Base-by-base conservation (phyloP, 164 flowering plant genomes). In the Houttuynia cordata region DNA sequence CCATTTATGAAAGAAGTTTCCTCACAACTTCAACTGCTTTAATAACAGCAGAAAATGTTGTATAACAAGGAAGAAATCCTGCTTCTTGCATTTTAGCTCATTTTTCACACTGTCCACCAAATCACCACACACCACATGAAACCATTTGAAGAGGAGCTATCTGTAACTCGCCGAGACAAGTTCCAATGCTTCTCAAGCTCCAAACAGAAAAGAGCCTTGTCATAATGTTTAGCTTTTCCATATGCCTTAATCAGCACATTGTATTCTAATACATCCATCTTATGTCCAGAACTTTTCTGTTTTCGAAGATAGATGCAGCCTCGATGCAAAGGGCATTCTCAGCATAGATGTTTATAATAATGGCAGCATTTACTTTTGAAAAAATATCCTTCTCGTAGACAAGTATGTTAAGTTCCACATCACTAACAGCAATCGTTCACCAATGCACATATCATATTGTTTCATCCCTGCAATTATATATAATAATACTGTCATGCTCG, bases 201-300 rank as follows among this genome's bases (percentile, higher is more conserved):
- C 79, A 65, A 88, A 85, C 60, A 77, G 24, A 82, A 77, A 39
- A 82, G 69, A 17, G 98, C 96, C 75, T 80, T 80, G 62, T 91
- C 87, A 69, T 86, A 84, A 7, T 82, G 83, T 61, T 80, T 77
- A 57, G 84, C 86, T 64, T 62, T 85, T 45, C 98, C 92, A 73
- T 86, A 87, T 57, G 92, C 96, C 73, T 91, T 86, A 51, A 86
- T 71, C 98, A 91, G 83, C 24, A 87, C 87, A 78, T 88, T 91
- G n/a, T n/a, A n/a, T n/a, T n/a, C n/a, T n/a, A n/a, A n/a, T n/a
- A n/a, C n/a, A n/a, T n/a, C n/a, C n/a, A 71, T 84, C 59, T 72
- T 81, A 56, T 66, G 66, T 67, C 73, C 41, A n/a, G 59, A 63
- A 57, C 79, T 53, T 74, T 76, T 62, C 80, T 80, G 25, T 73